Evolutionary conservation across 805 yeast species (phyloP), one percentile per base, ranked within the genome.

Genomic region (Cyberlindnera mycetangii): DNA sequence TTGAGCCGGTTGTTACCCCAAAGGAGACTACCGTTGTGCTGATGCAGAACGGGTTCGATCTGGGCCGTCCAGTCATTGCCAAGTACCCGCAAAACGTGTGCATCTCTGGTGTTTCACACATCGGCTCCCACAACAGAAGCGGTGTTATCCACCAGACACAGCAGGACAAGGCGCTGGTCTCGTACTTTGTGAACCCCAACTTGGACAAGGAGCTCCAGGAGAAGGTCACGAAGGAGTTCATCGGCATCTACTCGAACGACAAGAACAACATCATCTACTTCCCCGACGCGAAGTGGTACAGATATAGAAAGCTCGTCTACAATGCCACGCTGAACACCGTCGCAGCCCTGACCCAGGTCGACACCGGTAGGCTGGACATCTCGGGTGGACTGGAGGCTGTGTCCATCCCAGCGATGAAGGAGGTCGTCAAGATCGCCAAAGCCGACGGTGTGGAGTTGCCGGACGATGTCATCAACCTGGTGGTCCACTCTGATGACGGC

Each of bases 271-370:
- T 71, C 49, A 53, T 50, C 15, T 71, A 69, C 48, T 70, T 66
- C 44, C 68, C 69, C 7, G 70, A 76, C 53, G 76, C 74, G 31
- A 71, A 71, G 56, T 69, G 60, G 61, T 68, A 74, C 35, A 69
- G 93, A 52, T 83, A 85, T 78, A 67, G 72, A 48, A 85, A 85
- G 59, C 70, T 85, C 48, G 73, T 85, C 10, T 85, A 84, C 65
- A 85, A 85, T 59, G 81, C 85, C 19, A 66, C 83, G 0, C 66
- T 80, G 56, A 85, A 85, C 65, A 74, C 89, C 8, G 66, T 76
- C 7, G 72, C 84, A 48, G 79, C 87, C 0, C 59, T 83, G 39
- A 77, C 83, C 3, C 74, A 74, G 12, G 62, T 79, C 9, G 88
- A 82, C 53, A 69, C 74, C 14, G 84, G 83, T n/a, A 69, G 85